phyloP scores from a whole-genome alignment of 2,329 filamentous ascomycete genomes.

The Exophiala sp. region DNA sequence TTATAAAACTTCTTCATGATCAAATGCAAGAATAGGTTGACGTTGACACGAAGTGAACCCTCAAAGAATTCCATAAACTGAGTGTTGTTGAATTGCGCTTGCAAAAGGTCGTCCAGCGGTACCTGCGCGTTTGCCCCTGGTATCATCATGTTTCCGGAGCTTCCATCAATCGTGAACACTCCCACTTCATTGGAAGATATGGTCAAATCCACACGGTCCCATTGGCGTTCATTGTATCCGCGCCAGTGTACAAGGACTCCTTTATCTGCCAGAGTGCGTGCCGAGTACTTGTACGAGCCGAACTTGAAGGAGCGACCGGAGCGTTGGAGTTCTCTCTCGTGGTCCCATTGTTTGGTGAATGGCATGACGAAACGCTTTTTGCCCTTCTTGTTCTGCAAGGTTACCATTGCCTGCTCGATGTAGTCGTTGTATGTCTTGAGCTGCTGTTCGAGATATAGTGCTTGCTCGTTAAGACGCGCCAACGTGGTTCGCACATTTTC shows the following conservation, averaged over 20 bases:
- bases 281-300: conserved; percentile 95
- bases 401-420: conserved; percentile 97
- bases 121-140: conserved; percentile 86
- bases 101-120: conserved; percentile 86
- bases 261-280: conserved; percentile 82
- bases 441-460: conserved; percentile 88
- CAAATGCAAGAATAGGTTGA: conserved; percentile 93
- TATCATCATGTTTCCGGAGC: conserved; percentile 88
- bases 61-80: conserved; percentile 96
- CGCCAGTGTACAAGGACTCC: conserved; percentile 91
- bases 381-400: conserved; percentile 92
- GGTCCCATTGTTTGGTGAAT: conserved; percentile 98
- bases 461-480: conserved; percentile 56
- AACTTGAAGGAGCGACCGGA: conserved; percentile 94
- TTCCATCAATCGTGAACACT: conserved; percentile 88
- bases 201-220: conserved; percentile 89
- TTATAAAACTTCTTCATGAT: conserved; percentile 98
- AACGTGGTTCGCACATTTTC: conserved; percentile 57
- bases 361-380: conserved; percentile 93
- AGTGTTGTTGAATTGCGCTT: conserved; percentile 95
- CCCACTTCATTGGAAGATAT: conserved; percentile 93
- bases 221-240: conserved; percentile 76
- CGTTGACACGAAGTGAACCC: conserved; percentile 79
- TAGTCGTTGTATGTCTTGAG: conserved; percentile 98
- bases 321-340: conserved; percentile 90